These are phyloP conservation scores for Ascobolus immersus DNA, from an alignment of 495 filamentous ascomycete species.

Conservation along the genomic window DNA sequence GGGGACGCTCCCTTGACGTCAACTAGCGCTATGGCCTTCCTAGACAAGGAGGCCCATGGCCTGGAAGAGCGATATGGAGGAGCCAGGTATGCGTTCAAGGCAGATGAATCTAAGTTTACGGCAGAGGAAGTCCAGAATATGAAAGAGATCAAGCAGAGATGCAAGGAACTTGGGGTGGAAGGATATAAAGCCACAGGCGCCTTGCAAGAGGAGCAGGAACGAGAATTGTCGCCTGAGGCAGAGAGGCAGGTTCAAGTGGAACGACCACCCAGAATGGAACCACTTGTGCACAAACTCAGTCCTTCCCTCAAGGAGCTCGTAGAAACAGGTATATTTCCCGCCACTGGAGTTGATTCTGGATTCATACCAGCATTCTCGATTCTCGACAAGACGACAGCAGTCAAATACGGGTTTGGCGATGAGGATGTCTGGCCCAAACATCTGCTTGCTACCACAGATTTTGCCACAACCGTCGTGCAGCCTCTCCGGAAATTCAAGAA, in stretches of 20 bases:
- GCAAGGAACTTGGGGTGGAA: conserved; percentile 3
- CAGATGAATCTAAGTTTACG: neutral
- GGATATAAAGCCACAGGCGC: conserved; percentile 4
- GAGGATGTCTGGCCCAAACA: conserved; percentile 17
- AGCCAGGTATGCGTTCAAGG: conserved; percentile 1
- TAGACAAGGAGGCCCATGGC: conserved; percentile 7
- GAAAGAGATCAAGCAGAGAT: conserved; percentile 1
- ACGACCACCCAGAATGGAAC: conserved; percentile 18
- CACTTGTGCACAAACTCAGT: conserved; percentile 22
- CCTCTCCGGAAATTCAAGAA: conserved; percentile 1
- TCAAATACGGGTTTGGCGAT: conserved; percentile 8
- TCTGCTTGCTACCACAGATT: conserved; percentile 31
- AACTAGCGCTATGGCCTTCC: conserved; percentile 1
- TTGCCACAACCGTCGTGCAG: conserved; percentile 22
- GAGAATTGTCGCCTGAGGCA: conserved; percentile 37
- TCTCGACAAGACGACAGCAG: conserved; percentile 21
- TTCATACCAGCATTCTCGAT: conserved; percentile 25
- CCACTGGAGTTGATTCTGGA: conserved; percentile 3
- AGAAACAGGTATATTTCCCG: conserved; percentile 7
- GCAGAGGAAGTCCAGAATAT: neutral
- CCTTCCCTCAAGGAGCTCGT: conserved; percentile 20
- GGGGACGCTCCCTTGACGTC: neutral
- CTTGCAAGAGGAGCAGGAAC: conserved; percentile 39
- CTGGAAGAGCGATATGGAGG: conserved; percentile 7
- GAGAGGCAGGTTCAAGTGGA: conserved; percentile 32